Evolutionary conservation across 352 stramenopile genomes (phyloP), one percentile per base, ranked within the genome.

Genomic region (Elongisporangium anandrum): DNA sequence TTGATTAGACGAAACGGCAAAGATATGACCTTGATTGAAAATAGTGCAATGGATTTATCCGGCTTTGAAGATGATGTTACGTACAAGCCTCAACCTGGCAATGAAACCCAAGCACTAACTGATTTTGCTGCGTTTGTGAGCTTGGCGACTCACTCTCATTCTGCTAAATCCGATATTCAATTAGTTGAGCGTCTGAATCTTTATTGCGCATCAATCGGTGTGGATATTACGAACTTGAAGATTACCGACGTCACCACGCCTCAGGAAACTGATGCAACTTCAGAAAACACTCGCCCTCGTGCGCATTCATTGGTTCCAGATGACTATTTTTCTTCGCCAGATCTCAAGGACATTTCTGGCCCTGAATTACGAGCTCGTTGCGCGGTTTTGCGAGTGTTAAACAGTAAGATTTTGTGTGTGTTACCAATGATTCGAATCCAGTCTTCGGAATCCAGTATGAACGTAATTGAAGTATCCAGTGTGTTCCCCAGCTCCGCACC

Each of bases 311-410:
- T 94, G 16, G 67, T 94, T 4, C 65, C 69, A 19, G 84, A 90
- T 19, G 72, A 89, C 17, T 89, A 89, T 61, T 92, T 91, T 29
- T 87, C 82, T 8, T 82, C 80, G 0, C 81, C 81, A 22, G 72
- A 75, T 22, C 59, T 94, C 15, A 88, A 91, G 60, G 50, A 57
- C 9, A 64, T 94, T 19, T 68, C 64, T n/a, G 77, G 83, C 0
- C 70, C 82, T 0, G 75, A 84, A 57, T 73, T 99, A 38, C 85
- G 98, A 60, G 94, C 90, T 23, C 75, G 96, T 15, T 91, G 95
- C 64, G 84, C 93, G 1, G 74, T 99, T 49, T 72, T 99, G 57
- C 82, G 94, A 1, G 82, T 97, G 15, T 69, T 98, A n/a, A 90
- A 97, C 68, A 81, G 82, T 50, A 98, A 98, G 60, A 78, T 97